Evolutionary conservation across 352 stramenopile species (phyloP), one percentile per base, ranked within the genome.

Genomic region (Phytophthora idaei): DNA sequence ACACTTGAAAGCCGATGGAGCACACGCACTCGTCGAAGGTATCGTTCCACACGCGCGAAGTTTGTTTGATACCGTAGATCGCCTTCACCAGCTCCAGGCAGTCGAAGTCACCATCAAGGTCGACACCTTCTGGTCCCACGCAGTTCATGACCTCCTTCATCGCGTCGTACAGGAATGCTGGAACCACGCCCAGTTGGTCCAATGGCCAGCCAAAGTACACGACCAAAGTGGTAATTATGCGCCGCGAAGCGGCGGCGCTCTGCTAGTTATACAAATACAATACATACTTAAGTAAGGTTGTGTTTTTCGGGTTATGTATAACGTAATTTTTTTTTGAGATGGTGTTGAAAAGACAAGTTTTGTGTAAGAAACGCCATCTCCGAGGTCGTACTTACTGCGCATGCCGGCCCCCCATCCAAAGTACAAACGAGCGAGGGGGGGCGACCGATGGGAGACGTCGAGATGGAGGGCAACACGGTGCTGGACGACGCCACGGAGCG

Each of bases 401-500:
- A 31, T 34, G 11, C 25, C 32, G n/a, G 31, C 50, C 49, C 51
- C 51, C 36, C 54, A 36, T 14, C 25, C 36, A 28, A 51, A 53
- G 21, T 25, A 21, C 39, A 21, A 45, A 21, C 28, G 32, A 49
- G 46, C 29, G 39, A 65, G 55, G 25, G 55, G 25, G 50, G 67
- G 57, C 56, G 67, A 76, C 62, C 61, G 46, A 72, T 74, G 61
- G 61, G 39, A 65, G 78, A 86, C 63, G 72, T 77, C 39, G 80
- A 85, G 49, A 81, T 79, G 73, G 73, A 76, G 47, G 61, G 69
- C 41, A 76, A 65, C 54, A 57, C 62, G 59, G 48, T 52, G 50
- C 47, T 68, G 59, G 55, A 76, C 47, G 67, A 59, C 42, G 61
- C 70, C 42, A 84, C 75, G 37, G 83, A 92, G 73, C 77, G 80